phyloP scores from a whole-genome alignment of 768 basidiomycete genomes.

The Pisolithus albus region DNA sequence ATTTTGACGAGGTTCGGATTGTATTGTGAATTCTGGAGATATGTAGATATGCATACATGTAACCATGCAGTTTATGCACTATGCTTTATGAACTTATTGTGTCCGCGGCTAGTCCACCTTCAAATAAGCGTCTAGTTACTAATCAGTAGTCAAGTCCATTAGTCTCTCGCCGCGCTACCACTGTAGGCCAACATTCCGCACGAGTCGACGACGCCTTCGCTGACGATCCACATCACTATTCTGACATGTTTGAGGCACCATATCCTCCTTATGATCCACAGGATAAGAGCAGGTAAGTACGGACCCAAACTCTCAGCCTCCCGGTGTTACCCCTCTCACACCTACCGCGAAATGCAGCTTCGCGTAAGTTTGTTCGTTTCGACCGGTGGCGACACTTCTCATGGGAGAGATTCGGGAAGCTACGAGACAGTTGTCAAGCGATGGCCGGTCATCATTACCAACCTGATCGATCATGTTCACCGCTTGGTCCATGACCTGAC shows the following conservation, averaged over 20 bases:
- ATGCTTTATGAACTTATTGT: too few relatives aligned
- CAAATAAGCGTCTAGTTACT: too few relatives aligned
- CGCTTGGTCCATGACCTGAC: slow-evolving; percentile 54
- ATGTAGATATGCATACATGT: too few relatives aligned
- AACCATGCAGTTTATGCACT: too few relatives aligned
- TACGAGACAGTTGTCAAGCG: slow-evolving; percentile 63
- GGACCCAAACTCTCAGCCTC: not conserved
- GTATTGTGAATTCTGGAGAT: too few relatives aligned
- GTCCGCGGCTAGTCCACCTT: too few relatives aligned
- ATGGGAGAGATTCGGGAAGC: not conserved
- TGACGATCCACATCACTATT: not conserved
- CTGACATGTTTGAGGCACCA: slow-evolving; percentile 41
- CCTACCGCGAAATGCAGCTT: not conserved
- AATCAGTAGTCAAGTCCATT: too few relatives aligned
- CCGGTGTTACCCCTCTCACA: not conserved
- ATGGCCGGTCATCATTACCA: slow-evolving; percentile 75
- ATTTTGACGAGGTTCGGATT: too few relatives aligned
- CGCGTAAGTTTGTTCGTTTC: not conserved
- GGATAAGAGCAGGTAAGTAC: slow-evolving; percentile 53
- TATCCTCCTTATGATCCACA: slow-evolving; percentile 70
- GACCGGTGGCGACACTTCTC: not conserved
- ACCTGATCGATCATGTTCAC: slow-evolving; percentile 64
- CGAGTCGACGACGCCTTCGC: not conserved
- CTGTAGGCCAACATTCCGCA: too few relatives aligned
- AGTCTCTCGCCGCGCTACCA: too few relatives aligned